Conservation (phyloP, 352 stramenopile species). For the Pythium folliculosum region DNA sequence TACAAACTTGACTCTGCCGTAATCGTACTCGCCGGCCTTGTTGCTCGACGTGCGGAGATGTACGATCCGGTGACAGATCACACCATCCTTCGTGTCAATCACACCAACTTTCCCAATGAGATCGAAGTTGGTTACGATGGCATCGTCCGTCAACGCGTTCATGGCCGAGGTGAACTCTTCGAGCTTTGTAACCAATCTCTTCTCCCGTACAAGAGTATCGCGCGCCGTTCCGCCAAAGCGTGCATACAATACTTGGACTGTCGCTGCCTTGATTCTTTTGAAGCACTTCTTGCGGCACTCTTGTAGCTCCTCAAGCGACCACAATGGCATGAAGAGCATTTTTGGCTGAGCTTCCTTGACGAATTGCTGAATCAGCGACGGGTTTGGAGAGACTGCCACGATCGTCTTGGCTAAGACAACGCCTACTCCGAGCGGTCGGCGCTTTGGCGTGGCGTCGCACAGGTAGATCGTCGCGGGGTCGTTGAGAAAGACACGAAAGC, state of each 20-base stretch:
- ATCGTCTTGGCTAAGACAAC: not conserved
- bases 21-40: not conserved
- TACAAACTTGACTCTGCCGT: not conserved
- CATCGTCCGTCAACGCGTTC: not conserved
- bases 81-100: too few relatives aligned
- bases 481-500: not conserved
- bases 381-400: not conserved
- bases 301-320: not conserved
- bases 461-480: not conserved
- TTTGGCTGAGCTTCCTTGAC: not conserved
- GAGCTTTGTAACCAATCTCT: not conserved
- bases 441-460: not conserved
- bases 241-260: too few relatives aligned
- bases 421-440: not conserved
- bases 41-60: not conserved
- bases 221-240: too few relatives aligned
- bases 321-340: not conserved
- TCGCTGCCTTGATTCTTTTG: too few relatives aligned
- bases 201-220: not conserved
- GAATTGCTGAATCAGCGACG: not conserved
- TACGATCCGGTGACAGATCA: not conserved
- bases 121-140: not conserved
- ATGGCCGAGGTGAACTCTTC: not conserved
- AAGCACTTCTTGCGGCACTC: not conserved
- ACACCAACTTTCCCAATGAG: not conserved